Percentiles rank a stretch among this genome's conserved stretches.
Conservation (phyloP, 306 rosid species). For the Bauhinia variegata region DNA sequence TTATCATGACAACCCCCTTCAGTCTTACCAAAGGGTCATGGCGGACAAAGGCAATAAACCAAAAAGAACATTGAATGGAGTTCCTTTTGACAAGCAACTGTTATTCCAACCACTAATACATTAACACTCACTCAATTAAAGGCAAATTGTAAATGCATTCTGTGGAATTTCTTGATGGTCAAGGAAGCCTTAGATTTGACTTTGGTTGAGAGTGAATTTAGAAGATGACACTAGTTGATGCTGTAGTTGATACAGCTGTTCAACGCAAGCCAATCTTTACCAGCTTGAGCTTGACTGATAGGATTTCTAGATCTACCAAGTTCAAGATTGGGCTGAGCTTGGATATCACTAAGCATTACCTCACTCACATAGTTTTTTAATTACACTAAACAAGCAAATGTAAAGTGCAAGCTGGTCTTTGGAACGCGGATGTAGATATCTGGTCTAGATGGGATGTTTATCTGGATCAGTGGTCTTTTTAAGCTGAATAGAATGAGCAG, state of each 20-base stretch:
- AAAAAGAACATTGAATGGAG: too few relatives aligned
- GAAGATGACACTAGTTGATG: too few relatives aligned
- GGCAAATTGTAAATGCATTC: too few relatives aligned
- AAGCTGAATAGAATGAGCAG: background rate
- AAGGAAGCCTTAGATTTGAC: background rate
- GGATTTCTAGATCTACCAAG: background rate
- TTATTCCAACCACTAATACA: background rate
- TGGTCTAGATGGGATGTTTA: conserved; percentile 8
- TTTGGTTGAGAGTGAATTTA: background rate
- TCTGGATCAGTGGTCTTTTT: background rate
- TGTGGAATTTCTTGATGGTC: background rate
- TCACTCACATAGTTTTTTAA: too few relatives aligned
- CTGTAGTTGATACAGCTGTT: too few relatives aligned
- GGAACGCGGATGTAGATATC: background rate
- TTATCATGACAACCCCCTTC: background rate
- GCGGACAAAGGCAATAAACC: too few relatives aligned
- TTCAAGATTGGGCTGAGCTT: background rate
- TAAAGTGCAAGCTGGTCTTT: background rate
- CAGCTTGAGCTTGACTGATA: background rate
- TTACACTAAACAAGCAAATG: background rate
- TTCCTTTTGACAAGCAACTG: background rate
- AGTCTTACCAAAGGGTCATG: background rate
- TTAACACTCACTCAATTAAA: too few relatives aligned
- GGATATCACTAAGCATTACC: too few relatives aligned
- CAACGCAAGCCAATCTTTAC: background rate